phyloP scores from a whole-genome alignment of 495 filamentous ascomycete species.

The Penicillium ochrochloron region DNA sequence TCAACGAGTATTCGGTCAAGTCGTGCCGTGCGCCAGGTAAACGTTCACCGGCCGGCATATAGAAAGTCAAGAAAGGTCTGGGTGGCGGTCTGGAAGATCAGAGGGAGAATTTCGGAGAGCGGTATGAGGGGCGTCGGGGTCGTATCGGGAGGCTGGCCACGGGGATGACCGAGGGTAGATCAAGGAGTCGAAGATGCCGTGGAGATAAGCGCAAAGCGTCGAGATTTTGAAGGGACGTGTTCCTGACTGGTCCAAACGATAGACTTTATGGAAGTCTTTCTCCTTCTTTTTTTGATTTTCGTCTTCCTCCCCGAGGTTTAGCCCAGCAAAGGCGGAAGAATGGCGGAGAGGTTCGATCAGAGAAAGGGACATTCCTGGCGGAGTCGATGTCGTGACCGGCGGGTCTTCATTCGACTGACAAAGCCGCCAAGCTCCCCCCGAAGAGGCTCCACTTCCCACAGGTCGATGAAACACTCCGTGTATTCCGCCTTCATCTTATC shows the following conservation, averaged over 20 bases:
- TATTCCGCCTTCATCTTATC: constrained; percentile 6
- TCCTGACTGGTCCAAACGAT: background rate
- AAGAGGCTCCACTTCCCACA: constrained; percentile 23
- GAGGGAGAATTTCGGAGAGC: constrained; percentile 2
- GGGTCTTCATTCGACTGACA: constrained; percentile 28
- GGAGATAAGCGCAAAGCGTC: background rate
- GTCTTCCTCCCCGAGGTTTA: background rate
- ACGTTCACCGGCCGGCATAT: background rate
- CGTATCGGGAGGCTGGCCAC: constrained; percentile 17
- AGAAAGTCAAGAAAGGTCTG: background rate
- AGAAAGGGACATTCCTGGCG: constrained; percentile 31
- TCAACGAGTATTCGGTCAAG: background rate
- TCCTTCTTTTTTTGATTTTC: constrained; percentile 7
- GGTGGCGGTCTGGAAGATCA: background rate
- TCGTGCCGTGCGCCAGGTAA: background rate
- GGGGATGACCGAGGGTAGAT: constrained; percentile 26
- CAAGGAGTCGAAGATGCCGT: constrained; percentile 15
- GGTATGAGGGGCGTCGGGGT: constrained; percentile 12
- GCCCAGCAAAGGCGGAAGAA: constrained; percentile 11
- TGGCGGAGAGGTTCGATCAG: constrained; percentile 2
- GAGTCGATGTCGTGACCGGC: constrained; percentile 34
- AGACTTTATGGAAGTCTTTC: background rate
- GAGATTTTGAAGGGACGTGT: background rate
- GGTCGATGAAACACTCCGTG: constrained; percentile 19
- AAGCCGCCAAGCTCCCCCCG: constrained; percentile 35